Base-by-base conservation (phyloP, 1,284 basidiomycete genomes). In the Pulveroboletus sp. region DNA sequence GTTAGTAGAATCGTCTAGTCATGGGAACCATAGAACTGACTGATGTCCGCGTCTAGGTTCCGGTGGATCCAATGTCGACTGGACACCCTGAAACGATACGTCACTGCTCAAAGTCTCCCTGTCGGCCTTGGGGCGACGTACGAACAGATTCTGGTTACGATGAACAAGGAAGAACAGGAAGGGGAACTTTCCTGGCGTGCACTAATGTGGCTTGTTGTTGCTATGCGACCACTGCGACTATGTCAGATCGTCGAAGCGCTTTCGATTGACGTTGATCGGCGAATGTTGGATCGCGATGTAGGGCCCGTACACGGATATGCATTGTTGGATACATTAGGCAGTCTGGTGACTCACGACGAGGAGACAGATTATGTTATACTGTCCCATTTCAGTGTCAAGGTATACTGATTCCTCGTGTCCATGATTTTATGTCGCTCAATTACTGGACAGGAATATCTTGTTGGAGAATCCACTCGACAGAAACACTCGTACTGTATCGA, bases 1-100 rank as follows among this genome's bases (percentile, higher is more conserved):
- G 61, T 62, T n/a, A 38, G 61, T 8, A 8, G 1, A 1, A 22
- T 33, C 5, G n/a, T n/a, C n/a, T n/a, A n/a, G n/a, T n/a, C n/a
- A n/a, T n/a, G n/a, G n/a, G n/a, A n/a, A n/a, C n/a, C n/a, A n/a
- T n/a, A n/a, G n/a, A n/a, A n/a, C n/a, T n/a, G n/a, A n/a, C n/a
- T n/a, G n/a, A n/a, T n/a, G n/a, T n/a, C n/a, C n/a, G n/a, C n/a
- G n/a, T 5, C 6, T 26, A 58, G 56, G 57, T 60, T 62, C 8
- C 49, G 59, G 17, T 62, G 60, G 60, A 45, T 49, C 2, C 49
- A 59, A 6, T 60, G 59, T 46, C 59, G 62, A 31, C 49, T 60
- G 5, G 3, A 11, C 28, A 24, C 1, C 0, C 31, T 60, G 3
- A 18, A 38, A 20, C 28, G 29, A 45, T 59, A 51, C 9, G 24